phyloP scores from a whole-genome alignment of 2,329 filamentous ascomycete species.

The Neophaeococcomyces mojaviensis region DNA sequence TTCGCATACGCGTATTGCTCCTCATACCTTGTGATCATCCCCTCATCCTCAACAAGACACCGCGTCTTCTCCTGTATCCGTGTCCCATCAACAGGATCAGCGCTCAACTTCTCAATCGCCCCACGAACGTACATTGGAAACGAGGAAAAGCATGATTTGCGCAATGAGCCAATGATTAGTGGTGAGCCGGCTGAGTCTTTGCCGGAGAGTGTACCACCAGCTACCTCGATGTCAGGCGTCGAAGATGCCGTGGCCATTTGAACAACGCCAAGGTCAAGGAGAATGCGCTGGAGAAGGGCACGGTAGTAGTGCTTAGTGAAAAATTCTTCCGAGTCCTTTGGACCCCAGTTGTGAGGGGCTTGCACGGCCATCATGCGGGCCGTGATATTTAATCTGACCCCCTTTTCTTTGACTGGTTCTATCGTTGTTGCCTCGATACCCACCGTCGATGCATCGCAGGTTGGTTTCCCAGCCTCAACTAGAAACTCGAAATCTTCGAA shows the following conservation, averaged over 20 bases:
- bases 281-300: constrained; percentile 82
- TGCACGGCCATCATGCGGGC: constrained; percentile 98
- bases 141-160: constrained; percentile 69
- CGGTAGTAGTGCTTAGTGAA: constrained; percentile 92
- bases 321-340: constrained; percentile 71
- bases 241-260: constrained; percentile 40
- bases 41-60: constrained; percentile 52
- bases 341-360: constrained; percentile 86
- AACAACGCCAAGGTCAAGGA: constrained; percentile 75
- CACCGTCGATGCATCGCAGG: background rate
- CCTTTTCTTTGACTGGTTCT: constrained; percentile 27
- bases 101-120: constrained; percentile 65
- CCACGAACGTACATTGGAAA: constrained; percentile 73
- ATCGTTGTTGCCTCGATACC: background rate
- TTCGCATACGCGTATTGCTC: constrained; percentile 55
- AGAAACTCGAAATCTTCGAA: constrained; percentile 50
- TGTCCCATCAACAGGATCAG: constrained; percentile 52
- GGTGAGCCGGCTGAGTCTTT: constrained; percentile 52
- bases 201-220: constrained; percentile 20
- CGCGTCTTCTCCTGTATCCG: constrained; percentile 60
- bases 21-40: constrained; percentile 65
- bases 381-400: constrained; percentile 85
- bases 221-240: constrained; percentile 14
- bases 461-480: background rate
- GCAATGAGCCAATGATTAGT: constrained; percentile 77